Conservation (phyloP, 208 protist species). For the Naegleria lovaniensis region DNA sequence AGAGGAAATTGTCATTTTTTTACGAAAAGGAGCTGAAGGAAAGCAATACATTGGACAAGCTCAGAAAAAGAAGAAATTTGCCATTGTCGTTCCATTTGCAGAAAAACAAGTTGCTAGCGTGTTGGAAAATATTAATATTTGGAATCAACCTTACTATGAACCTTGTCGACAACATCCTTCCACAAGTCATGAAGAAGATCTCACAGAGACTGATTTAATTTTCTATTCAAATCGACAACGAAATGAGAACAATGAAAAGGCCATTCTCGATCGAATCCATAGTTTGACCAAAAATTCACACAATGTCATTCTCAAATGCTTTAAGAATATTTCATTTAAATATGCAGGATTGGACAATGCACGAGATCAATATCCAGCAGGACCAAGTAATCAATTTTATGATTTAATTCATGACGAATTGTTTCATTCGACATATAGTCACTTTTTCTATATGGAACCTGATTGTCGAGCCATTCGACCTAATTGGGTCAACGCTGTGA, state of each 20-base stretch:
- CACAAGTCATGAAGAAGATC: background rate
- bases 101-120: background rate
- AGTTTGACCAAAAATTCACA: background rate
- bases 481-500: background rate
- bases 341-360: background rate
- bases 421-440: background rate
- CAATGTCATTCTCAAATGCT: background rate
- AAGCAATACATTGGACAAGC: background rate
- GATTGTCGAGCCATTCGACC: background rate
- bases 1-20: background rate
- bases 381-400: background rate
- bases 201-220: background rate
- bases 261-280: background rate
- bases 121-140: background rate
- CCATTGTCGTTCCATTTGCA: background rate
- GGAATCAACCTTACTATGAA: background rate
- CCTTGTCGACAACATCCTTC: background rate
- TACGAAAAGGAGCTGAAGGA: background rate
- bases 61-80: background rate
- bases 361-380: background rate
- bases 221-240: background rate
- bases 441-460: background rate
- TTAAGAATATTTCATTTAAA: background rate
- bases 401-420: background rate
- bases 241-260: background rate